These are phyloP conservation scores for Candida hungchunana DNA, from an alignment of 805 yeast species.

Conservation along the genomic window DNA sequence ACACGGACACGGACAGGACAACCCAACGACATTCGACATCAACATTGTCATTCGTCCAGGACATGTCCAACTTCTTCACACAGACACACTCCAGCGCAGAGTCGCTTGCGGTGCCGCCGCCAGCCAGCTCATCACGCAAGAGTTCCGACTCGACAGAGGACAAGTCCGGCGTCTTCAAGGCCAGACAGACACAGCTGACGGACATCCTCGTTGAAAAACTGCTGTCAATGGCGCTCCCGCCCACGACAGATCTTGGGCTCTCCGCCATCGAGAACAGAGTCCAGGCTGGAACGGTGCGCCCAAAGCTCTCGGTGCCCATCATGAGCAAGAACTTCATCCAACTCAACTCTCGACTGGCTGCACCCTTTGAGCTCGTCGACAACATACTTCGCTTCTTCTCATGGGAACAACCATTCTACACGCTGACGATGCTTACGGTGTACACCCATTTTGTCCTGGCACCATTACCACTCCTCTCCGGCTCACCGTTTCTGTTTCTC, in stretches of 20 bases:
- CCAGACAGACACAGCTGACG: constrained; percentile 34
- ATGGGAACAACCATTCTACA: constrained; percentile 63
- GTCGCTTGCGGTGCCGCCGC: too few species aligned
- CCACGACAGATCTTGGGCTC: constrained; percentile 43
- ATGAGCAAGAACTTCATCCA: constrained; percentile 67
- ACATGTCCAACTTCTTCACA: constrained; percentile 13
- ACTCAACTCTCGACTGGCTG: constrained; percentile 57
- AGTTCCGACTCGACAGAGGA: too few species aligned
- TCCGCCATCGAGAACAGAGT: constrained; percentile 48
- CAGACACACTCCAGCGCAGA: too few species aligned
- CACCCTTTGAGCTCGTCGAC: constrained; percentile 61
- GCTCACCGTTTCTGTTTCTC: constrained; percentile 52
- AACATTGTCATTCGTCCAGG: constrained; percentile 18
- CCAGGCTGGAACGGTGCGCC: constrained; percentile 58
- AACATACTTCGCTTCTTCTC: constrained; percentile 47
- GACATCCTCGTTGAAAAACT: constrained; percentile 73
- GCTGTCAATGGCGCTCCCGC: constrained; percentile 68
- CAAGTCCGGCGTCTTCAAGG: too few species aligned
- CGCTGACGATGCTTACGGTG: constrained; percentile 51
- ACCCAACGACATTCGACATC: constrained; percentile 8
- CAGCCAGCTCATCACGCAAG: too few species aligned
- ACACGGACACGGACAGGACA: constrained; percentile 8
- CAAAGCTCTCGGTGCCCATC: constrained; percentile 61
- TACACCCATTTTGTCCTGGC: constrained; percentile 51
- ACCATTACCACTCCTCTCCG: constrained; percentile 49